Conservation (phyloP, 176 grass and related monocot species). For the Carex littledalei region DNA sequence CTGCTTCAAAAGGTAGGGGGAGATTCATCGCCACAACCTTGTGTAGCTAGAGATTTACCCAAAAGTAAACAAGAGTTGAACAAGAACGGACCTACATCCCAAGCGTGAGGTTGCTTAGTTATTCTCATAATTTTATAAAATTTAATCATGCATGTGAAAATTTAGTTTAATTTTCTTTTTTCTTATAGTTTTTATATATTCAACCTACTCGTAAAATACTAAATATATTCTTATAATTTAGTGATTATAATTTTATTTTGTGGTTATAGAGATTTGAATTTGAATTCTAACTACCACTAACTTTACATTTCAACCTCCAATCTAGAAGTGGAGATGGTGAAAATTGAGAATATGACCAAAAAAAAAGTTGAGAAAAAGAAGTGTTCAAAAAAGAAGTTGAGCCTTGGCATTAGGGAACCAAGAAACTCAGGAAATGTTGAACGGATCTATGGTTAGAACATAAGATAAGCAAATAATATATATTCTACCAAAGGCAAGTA, state of each 20-base stretch:
- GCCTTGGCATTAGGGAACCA: background rate
- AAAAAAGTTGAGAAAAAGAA: background rate
- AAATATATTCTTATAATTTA: no score
- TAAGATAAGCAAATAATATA: conserved; percentile 1
- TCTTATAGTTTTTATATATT: no score
- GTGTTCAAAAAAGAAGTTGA: background rate
- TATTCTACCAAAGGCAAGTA: background rate
- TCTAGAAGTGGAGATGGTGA: background rate
- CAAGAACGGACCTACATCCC: no score
- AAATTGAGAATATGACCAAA: background rate
- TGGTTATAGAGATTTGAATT: no score
- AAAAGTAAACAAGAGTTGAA: background rate
- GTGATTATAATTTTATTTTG: no score
- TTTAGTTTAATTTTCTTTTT: no score
- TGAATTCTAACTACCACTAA: no score
- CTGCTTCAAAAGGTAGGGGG: background rate
- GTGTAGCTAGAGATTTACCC: background rate
- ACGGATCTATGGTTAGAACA: background rate
- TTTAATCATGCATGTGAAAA: no score
- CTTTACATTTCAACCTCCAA: no score
- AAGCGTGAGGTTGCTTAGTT: no score
- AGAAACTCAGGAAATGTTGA: background rate
- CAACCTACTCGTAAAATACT: no score
- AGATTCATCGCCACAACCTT: background rate
- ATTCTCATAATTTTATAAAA: no score